These are phyloP conservation scores for Shiraia bambusicola DNA, from an alignment of 2,329 filamentous ascomycete genomes.

Conservation along the genomic window DNA sequence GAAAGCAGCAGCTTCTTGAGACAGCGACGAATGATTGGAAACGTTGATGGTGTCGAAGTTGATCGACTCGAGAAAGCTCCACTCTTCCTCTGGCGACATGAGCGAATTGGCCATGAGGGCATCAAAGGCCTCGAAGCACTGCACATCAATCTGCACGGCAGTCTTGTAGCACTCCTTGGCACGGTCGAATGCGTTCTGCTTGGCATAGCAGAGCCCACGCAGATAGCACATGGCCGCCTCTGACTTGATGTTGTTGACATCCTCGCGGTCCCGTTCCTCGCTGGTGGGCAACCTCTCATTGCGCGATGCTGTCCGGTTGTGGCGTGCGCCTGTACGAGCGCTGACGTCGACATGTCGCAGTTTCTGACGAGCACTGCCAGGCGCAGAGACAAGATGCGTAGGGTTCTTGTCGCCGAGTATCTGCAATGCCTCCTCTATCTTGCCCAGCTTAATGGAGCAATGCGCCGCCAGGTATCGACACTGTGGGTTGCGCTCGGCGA, in stretches of 20 bases:
- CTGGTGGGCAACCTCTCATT: conserved; percentile 58
- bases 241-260: conserved; percentile 75
- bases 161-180: conserved; percentile 99
- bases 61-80: conserved; percentile 82
- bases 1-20: conserved; percentile 89
- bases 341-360: conserved; percentile 65
- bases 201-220: conserved; percentile 89
- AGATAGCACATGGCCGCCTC: conserved; percentile 98
- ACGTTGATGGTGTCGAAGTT: conserved; percentile 83
- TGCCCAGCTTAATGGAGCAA: conserved; percentile 88
- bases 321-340: conserved; percentile 49
- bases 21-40: conserved; percentile 63
- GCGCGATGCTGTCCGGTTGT: conserved; percentile 48
- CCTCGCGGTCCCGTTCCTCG: conserved; percentile 67
- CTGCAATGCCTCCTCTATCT: conserved; percentile 83
- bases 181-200: conserved; percentile 94
- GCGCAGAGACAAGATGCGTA: conserved; percentile 75
- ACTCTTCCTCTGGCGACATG: conserved; percentile 85
- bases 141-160: conserved; percentile 92
- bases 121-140: conserved; percentile 97
- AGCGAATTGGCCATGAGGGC: conserved; percentile 96
- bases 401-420: conserved; percentile 92
- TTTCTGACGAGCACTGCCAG: conserved; percentile 68
- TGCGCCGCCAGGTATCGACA: conserved; percentile 92
- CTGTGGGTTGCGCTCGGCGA: conserved; percentile 77